phyloP scores from a whole-genome alignment of 2,329 filamentous ascomycete genomes.

The Diaporthe batatas region DNA sequence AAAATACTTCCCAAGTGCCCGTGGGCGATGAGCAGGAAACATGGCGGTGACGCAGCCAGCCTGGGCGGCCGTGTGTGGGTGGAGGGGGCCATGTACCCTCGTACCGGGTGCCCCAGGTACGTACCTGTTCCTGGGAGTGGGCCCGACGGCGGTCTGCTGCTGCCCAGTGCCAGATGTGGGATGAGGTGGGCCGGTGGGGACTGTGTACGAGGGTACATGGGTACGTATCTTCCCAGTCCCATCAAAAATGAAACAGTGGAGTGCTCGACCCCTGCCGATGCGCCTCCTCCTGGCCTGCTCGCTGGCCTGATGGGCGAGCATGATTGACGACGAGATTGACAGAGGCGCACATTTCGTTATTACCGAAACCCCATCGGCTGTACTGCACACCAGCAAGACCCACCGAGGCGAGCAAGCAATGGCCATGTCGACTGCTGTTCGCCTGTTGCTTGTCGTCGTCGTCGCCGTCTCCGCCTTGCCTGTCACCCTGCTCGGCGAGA shows the following conservation, averaged over 20 bases:
- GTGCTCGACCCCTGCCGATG: conserved; percentile 31
- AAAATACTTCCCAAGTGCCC: conserved; percentile 35
- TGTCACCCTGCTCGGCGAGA: conserved; percentile 1
- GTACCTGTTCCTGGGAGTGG: conserved; percentile 32
- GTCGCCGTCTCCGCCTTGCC: conserved; percentile 22
- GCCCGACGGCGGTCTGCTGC: conserved; percentile 24
- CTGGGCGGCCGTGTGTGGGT: conserved; percentile 20
- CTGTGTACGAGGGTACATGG: conserved; percentile 7
- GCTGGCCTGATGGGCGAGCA: conserved; percentile 36
- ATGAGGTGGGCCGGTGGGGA: conserved; percentile 19
- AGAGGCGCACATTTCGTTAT: conserved; percentile 41
- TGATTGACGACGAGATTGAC: conserved; percentile 34
- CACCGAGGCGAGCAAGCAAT: neutral
- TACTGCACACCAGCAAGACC: conserved; percentile 5
- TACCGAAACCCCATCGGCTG: conserved; percentile 37
- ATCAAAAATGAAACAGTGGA: conserved; percentile 41
- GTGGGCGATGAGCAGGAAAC: conserved; percentile 28
- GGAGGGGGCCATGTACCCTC: conserved; percentile 26
- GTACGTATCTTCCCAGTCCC: conserved; percentile 7
- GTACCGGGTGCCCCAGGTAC: conserved; percentile 31
- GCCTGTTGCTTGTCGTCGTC: neutral
- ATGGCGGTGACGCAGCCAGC: conserved; percentile 42
- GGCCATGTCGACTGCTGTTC: conserved; percentile 18
- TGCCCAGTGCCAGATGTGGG: conserved; percentile 30
- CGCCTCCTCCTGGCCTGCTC: conserved; percentile 32